Percentiles rank a stretch among this genome's conserved stretches.
These are phyloP conservation scores for Silene vulgaris DNA, from an alignment of 179 eudicot species.

Conservation along the genomic window DNA sequence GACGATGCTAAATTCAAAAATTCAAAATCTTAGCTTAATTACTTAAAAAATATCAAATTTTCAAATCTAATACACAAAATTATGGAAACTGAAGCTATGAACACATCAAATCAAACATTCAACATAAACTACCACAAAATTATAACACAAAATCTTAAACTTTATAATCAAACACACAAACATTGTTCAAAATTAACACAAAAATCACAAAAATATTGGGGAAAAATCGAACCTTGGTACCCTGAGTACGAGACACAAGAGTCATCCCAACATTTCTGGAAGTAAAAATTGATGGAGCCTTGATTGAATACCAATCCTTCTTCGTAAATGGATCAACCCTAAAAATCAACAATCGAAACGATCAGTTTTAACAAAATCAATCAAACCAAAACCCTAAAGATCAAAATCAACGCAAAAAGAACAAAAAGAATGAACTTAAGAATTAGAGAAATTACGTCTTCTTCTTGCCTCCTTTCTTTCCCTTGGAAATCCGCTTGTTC, in stretches of 20 bases:
- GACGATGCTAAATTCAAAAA: too few relatives aligned
- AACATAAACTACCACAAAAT: too few relatives aligned
- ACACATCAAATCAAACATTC: too few relatives aligned
- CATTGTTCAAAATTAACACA: too few relatives aligned
- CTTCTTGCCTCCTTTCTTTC: constrained; percentile 95
- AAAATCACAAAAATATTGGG: neutral
- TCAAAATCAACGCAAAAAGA: neutral
- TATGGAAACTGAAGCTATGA: too few relatives aligned
- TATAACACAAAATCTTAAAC: too few relatives aligned
- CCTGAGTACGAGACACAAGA: constrained; percentile 87
- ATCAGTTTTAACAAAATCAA: neutral
- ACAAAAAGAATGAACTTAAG: neutral
- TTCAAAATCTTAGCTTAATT: too few relatives aligned
- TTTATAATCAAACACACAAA: too few relatives aligned
- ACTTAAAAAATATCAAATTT: too few relatives aligned
- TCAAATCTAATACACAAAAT: too few relatives aligned
- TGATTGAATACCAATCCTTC: constrained; percentile 97
- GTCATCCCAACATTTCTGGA: constrained; percentile 71
- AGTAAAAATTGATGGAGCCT: constrained; percentile 65
- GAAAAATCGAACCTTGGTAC: constrained; percentile 68
- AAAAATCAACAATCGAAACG: neutral
- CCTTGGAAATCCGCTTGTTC: constrained; percentile 92
- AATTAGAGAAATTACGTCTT: constrained; percentile 45
- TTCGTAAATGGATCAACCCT: constrained; percentile 75
- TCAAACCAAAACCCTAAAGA: too few relatives aligned